A percentile compares a stretch with the other conserved stretches of the same genome.
phyloP scores from a whole-genome alignment of 805 yeast genomes.

The Ogataea nonfermentans region DNA sequence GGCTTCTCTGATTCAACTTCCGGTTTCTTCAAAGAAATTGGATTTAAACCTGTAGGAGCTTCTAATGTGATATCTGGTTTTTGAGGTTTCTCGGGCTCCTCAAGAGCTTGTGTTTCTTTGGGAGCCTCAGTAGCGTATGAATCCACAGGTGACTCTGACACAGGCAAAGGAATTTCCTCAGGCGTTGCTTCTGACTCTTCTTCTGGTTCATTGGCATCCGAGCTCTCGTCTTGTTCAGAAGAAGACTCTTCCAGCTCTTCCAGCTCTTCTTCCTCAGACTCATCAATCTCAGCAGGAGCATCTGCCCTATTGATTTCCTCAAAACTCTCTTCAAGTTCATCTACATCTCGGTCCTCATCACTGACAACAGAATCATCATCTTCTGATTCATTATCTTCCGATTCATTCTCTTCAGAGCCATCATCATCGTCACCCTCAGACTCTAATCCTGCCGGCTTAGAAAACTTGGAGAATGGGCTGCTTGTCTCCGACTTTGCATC shows the following conservation, averaged over 20 bases:
- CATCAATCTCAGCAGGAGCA: constrained; percentile 1
- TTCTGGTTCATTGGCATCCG: not conserved
- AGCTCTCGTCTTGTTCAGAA: no score
- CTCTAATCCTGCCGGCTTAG: not conserved
- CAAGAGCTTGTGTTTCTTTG: no score
- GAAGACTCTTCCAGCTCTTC: not conserved
- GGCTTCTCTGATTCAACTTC: no score
- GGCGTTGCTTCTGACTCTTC: not conserved
- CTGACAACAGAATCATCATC: constrained; percentile 10
- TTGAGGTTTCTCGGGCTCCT: no score
- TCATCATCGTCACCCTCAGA: constrained; percentile 1
- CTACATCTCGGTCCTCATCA: constrained; percentile 1
- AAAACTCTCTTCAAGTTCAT: constrained; percentile 3
- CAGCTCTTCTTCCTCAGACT: not conserved
- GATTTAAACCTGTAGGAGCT: no score
- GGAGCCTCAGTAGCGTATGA: no score
- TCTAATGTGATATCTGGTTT: no score
- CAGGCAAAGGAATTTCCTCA: constrained; percentile 8
- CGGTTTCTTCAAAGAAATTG: no score
- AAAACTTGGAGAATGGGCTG: constrained; percentile 1
- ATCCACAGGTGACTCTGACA: no score
- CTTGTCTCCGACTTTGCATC: not conserved
- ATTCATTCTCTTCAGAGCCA: not conserved
- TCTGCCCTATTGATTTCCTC: constrained; percentile 1
- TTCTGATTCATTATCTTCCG: not conserved